These are phyloP conservation scores for Jackrogersella multiformis DNA, from an alignment of 495 filamentous ascomycete species.

Conservation along the genomic window DNA sequence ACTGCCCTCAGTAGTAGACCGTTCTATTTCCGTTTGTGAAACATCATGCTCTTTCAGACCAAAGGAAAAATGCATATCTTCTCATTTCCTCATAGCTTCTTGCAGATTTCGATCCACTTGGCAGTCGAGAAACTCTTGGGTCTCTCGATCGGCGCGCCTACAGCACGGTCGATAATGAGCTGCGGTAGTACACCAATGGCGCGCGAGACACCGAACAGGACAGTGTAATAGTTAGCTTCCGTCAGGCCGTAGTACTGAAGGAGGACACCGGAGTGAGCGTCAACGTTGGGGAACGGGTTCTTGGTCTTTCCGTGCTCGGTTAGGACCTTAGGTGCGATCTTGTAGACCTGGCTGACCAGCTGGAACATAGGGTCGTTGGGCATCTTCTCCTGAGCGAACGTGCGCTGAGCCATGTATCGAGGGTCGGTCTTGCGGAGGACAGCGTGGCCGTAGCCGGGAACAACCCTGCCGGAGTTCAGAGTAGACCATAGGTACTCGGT, in stretches of 20 bases:
- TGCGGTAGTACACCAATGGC: conserved; percentile 98
- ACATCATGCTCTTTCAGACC: conserved; percentile 42
- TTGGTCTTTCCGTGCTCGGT: conserved; percentile 99
- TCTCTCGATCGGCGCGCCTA: conserved; percentile 83
- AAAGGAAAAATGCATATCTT: conserved; percentile 44
- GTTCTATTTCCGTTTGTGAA: conserved; percentile 51
- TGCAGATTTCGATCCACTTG: conserved; percentile 91
- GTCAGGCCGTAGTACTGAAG: conserved; percentile 99
- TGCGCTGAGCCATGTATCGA: conserved; percentile 96
- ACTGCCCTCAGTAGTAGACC: conserved; percentile 38
- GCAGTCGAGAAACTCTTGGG: conserved; percentile 98
- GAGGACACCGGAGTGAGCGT: conserved; percentile 91
- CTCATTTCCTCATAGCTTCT: conserved; percentile 74
- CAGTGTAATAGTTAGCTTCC: conserved; percentile 99
- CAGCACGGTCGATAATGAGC: conserved; percentile 98
- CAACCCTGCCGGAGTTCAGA: conserved; percentile 92
- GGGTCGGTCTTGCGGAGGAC: conserved; percentile 99
- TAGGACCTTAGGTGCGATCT: conserved; percentile 96
- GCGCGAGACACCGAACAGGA: conserved; percentile 97
- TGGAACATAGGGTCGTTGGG: conserved; percentile 99
- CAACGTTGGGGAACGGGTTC: conserved; percentile 68
- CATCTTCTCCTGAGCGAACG: conserved; percentile 88
- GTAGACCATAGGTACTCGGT: conserved; percentile 98
- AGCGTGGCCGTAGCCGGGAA: conserved; percentile 97
- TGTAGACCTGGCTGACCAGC: conserved; percentile 98